phyloP scores from a whole-genome alignment of 495 filamentous ascomycete genomes.

The Immersiella caudata region DNA sequence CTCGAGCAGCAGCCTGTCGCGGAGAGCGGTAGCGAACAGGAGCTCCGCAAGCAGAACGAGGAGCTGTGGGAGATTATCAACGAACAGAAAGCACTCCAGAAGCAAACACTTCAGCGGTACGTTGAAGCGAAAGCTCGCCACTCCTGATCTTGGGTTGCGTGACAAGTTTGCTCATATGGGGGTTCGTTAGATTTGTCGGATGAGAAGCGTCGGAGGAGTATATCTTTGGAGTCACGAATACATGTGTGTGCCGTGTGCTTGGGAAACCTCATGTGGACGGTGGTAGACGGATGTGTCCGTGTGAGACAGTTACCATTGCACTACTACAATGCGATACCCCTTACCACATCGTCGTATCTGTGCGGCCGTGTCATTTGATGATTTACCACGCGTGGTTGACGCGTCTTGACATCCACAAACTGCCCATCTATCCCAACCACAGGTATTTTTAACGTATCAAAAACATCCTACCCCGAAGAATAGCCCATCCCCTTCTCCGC shows the following conservation, averaged over 20 bases:
- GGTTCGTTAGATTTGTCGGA: neutral
- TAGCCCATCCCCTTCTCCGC: constrained; percentile 15
- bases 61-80: constrained; percentile 56
- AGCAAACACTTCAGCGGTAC: constrained; percentile 51
- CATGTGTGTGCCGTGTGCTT: neutral
- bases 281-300: neutral
- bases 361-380: neutral
- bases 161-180: neutral
- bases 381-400: neutral
- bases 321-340: neutral
- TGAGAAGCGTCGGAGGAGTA: neutral
- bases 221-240: neutral
- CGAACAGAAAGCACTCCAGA: constrained; percentile 52
- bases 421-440: neutral
- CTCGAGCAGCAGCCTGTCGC: constrained; percentile 38
- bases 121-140: constrained; percentile 35
- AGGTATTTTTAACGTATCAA: neutral
- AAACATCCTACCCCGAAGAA: constrained; percentile 2
- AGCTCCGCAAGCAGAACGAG: constrained; percentile 52
- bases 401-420: neutral
- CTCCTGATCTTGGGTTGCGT: neutral
- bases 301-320: neutral
- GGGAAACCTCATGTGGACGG: constrained; percentile 5
- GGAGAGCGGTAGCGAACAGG: constrained; percentile 41
- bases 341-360: neutral